Evolutionary conservation across 345 rosid species (phyloP).

Genomic region (Mercurialis annua): DNA sequence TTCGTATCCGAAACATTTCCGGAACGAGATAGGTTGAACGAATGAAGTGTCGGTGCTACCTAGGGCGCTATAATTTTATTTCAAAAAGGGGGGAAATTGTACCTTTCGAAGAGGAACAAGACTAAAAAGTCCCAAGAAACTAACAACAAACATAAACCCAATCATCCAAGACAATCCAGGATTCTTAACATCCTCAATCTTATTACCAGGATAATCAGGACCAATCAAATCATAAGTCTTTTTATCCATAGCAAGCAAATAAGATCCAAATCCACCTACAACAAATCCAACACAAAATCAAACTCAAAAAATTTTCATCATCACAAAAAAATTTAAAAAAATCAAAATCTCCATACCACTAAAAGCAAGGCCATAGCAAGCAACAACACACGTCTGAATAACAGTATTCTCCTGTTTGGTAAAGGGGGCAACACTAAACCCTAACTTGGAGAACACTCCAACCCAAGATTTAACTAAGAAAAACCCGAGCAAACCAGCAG

Average conservation of each 20-base stretch:
- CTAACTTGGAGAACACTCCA: constrained; percentile 55
- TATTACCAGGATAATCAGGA: constrained; percentile 77
- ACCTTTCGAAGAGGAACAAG: constrained; percentile 93
- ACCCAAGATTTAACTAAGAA: constrained; percentile 93
- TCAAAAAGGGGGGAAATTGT: too few relatives aligned
- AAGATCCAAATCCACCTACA: constrained; percentile 89
- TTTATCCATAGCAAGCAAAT: constrained; percentile 83
- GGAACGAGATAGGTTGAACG: too few relatives aligned
- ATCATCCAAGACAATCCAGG: constrained; percentile 92
- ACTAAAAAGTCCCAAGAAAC: constrained; percentile 87
- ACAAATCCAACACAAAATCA: background rate
- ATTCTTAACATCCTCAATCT: constrained; percentile 61
- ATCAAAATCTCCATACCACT: constrained; percentile 55
- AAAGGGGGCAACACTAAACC: constrained; percentile 58
- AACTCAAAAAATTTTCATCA: background rate
- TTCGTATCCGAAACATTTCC: too few relatives aligned
- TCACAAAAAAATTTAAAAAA: background rate
- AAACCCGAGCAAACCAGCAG: constrained; percentile 88
- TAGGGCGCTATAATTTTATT: too few relatives aligned
- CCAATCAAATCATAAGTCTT: constrained; percentile 81
- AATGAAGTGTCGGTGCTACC: too few relatives aligned
- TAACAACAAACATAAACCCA: constrained; percentile 79
- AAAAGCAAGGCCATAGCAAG: constrained; percentile 88
- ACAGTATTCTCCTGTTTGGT: constrained; percentile 93
- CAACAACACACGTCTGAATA: constrained; percentile 94